Percentiles rank a stretch among this genome's conserved stretches.
Evolutionary conservation across 2,329 filamentous ascomycete genomes (phyloP).

Genomic region (Aschersonia sp.): DNA sequence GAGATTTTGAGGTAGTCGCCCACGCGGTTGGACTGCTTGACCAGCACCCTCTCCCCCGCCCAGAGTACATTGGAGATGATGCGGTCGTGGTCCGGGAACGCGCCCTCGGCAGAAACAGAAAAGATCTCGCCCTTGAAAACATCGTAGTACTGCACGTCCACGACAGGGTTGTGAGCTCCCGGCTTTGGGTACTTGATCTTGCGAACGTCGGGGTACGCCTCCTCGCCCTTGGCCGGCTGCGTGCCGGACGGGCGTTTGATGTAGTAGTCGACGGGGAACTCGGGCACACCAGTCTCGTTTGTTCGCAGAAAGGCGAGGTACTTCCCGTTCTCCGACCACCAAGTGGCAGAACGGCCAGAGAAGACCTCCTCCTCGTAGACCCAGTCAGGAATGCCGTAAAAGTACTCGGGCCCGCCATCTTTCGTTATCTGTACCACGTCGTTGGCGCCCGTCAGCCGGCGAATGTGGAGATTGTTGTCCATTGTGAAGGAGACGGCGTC

Average conservation of each 20-base stretch:
- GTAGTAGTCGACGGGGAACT: constrained; percentile 90
- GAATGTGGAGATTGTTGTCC: constrained; percentile 80
- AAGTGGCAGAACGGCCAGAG: constrained; percentile 64
- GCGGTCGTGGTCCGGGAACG: constrained; percentile 67
- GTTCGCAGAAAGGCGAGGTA: constrained; percentile 86
- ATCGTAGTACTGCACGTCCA: constrained; percentile 82
- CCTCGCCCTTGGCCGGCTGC: constrained; percentile 49
- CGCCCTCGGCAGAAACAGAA: constrained; percentile 58
- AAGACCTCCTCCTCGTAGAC: constrained; percentile 68
- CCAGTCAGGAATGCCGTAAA: constrained; percentile 96
- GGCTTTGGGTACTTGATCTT: constrained; percentile 97
- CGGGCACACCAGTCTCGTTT: constrained; percentile 82
- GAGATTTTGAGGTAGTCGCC: constrained; percentile 83
- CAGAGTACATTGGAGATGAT: constrained; percentile 90
- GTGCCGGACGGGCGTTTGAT: constrained; percentile 71
- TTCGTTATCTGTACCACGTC: constrained; percentile 60
- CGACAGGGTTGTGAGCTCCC: constrained; percentile 81
- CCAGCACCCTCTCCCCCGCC: constrained; percentile 71
- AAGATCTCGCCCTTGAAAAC: constrained; percentile 65
- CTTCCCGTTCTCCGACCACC: constrained; percentile 87
- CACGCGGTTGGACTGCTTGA: constrained; percentile 88
- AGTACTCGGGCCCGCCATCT: constrained; percentile 77
- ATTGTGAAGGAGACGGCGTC: constrained; percentile 81
- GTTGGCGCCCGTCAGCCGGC: constrained; percentile 39
- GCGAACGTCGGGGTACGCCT: constrained; percentile 79